A percentile compares a stretch with the other conserved stretches of the same genome.
Evolutionary conservation across 805 yeast species (phyloP).

Genomic region (Starmerella bombicola): DNA sequence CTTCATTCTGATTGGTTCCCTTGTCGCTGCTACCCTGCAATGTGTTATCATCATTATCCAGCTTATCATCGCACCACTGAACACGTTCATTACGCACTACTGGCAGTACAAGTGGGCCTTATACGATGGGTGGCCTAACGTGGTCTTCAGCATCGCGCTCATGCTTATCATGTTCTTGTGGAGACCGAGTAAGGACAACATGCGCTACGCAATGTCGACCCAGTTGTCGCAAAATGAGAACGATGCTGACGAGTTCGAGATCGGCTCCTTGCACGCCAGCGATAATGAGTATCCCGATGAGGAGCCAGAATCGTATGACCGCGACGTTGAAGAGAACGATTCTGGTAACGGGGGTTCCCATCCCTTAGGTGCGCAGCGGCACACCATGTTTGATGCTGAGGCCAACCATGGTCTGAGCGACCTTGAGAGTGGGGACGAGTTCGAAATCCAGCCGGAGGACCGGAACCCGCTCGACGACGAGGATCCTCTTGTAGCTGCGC

Average conservation of each 20-base stretch:
- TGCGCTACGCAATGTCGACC: conserved; percentile 85
- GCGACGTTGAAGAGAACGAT: conserved; percentile 27
- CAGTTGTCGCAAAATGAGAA: conserved; percentile 69
- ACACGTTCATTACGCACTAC: conserved; percentile 67
- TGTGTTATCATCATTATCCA: conserved; percentile 60
- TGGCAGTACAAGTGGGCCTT: conserved; percentile 89
- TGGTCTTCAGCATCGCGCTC: conserved; percentile 74
- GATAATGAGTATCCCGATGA: conserved; percentile 22
- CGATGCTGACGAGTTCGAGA: conserved; percentile 54
- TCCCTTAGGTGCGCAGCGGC: conserved; percentile 10
- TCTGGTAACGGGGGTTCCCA: conserved; percentile 3
- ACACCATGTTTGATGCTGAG: conserved; percentile 18
- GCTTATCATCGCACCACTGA: conserved; percentile 53
- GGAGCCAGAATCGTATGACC: background rate
- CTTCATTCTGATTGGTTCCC: conserved; percentile 56
- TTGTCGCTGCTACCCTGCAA: conserved; percentile 46
- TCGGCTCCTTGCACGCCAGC: conserved; percentile 39
- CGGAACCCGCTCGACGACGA: conserved; percentile 12
- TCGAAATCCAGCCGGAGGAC: conserved; percentile 9
- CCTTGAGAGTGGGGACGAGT: conserved; percentile 20
- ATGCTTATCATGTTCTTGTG: conserved; percentile 77
- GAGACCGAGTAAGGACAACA: conserved; percentile 95
- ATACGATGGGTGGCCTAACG: conserved; percentile 89
- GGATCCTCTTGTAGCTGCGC: conserved; percentile 21
- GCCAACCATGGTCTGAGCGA: conserved; percentile 19